These are phyloP conservation scores for Lactarius pseudohatsudake DNA, from an alignment of 768 basidiomycete species.

Conservation along the genomic window DNA sequence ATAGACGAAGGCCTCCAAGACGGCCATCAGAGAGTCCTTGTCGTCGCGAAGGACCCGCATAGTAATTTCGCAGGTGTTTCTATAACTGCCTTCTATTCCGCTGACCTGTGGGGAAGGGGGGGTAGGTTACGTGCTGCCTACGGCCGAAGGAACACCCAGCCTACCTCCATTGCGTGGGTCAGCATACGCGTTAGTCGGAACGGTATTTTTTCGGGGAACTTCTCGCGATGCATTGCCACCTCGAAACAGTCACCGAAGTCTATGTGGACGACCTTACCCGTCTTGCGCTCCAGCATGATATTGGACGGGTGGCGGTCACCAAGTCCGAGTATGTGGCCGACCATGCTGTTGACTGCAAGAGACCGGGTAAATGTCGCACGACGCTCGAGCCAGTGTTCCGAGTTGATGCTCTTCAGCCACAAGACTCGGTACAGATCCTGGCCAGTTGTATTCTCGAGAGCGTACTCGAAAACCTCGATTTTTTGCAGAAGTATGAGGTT, in stretches of 20 bases:
- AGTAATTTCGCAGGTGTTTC: constrained; percentile 94
- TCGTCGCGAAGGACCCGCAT: constrained; percentile 96
- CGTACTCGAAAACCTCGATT: constrained; percentile 99
- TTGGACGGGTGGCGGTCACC: constrained; percentile 99
- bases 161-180: constrained; percentile 97
- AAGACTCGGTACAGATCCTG: constrained; percentile 96
- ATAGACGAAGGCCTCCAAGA: constrained; percentile 97
- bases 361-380: constrained; percentile 95
- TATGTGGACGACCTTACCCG: constrained; percentile 94
- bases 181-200: constrained; percentile 98
- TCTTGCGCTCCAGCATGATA: constrained; percentile 84
- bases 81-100: constrained; percentile 97
- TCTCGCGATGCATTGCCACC: constrained; percentile 96
- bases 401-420: constrained; percentile 94
- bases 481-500: constrained; percentile 92
- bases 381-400: constrained; percentile 97
- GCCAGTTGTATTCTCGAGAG: constrained; percentile 96
- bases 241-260: constrained; percentile 99
- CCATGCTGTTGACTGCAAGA: constrained; percentile 96
- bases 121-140: constrained; percentile 4
- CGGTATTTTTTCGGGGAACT: constrained; percentile 98
- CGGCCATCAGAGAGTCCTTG: constrained; percentile 98
- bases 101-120: constrained; percentile 67
- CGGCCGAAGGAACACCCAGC: constrained; percentile 25
- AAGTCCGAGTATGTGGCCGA: constrained; percentile 94